Conservation (phyloP, 371 early-diverging fungal genomes). For the Saksenaea vasiformis region DNA sequence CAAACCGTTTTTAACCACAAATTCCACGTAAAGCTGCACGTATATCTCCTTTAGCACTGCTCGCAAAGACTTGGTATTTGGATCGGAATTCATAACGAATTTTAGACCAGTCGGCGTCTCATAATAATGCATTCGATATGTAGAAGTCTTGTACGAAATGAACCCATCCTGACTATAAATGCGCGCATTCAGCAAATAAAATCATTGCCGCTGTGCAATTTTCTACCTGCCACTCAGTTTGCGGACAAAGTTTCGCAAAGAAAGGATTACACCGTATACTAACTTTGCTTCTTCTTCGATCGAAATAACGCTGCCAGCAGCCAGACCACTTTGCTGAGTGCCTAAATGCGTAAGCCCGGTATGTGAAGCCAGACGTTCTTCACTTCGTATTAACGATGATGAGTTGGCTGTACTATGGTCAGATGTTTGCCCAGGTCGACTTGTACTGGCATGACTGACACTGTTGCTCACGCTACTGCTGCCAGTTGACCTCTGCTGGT, state of each 20-base stretch:
- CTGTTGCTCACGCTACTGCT: conserved; percentile 28
- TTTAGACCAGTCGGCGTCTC: conserved; percentile 87
- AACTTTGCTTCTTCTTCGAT: conserved; percentile 90
- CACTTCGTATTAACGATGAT: conserved; percentile 27
- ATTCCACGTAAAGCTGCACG: conserved; percentile 87
- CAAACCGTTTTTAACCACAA: conserved; percentile 83
- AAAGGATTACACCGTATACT: conserved; percentile 90
- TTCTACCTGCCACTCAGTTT: conserved; percentile 64
- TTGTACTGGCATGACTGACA: conserved; percentile 28
- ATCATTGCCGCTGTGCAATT: background rate
- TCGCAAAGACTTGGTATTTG: conserved; percentile 65
- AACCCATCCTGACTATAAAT: conserved; percentile 69
- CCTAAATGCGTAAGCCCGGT: conserved; percentile 14
- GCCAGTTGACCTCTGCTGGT: conserved; percentile 30
- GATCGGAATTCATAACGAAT: conserved; percentile 87
- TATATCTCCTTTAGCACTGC: conserved; percentile 80
- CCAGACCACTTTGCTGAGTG: conserved; percentile 44
- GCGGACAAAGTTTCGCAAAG: conserved; percentile 83
- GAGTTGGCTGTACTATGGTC: conserved; percentile 25
- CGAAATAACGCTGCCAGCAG: conserved; percentile 62
- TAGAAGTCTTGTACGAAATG: conserved; percentile 77
- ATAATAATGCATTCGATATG: conserved; percentile 89
- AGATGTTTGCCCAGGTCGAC: conserved; percentile 21
- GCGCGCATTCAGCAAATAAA: background rate
- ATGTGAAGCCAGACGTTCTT: conserved; percentile 22